Evolutionary conservation across 192 early-diverging fungal species (phyloP).

Genomic region (Dimargaris cristalligena): DNA sequence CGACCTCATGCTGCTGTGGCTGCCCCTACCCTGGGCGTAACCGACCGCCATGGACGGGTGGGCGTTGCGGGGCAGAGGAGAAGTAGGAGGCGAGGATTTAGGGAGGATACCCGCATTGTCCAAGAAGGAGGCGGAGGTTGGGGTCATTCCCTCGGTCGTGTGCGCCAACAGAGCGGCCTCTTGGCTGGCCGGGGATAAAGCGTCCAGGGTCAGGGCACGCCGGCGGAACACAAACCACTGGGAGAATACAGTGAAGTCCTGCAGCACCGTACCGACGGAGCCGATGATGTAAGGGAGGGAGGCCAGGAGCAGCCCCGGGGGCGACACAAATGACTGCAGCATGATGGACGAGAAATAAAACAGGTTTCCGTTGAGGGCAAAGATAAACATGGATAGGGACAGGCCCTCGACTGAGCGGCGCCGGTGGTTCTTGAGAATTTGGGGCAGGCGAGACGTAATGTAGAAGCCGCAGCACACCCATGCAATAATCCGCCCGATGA

Average conservation of each 20-base stretch:
- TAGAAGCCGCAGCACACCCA: slow-evolving; percentile 50
- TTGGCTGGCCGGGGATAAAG: too few relatives aligned
- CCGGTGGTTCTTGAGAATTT: slow-evolving; percentile 48
- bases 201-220: too few relatives aligned
- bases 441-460: slow-evolving; percentile 53
- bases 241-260: neutral
- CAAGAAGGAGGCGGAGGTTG: too few relatives aligned
- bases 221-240: too few relatives aligned
- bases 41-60: too few relatives aligned
- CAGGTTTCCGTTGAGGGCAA: slow-evolving; percentile 51
- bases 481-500: slow-evolving; percentile 43
- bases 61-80: too few relatives aligned
- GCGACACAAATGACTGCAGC: neutral
- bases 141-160: too few relatives aligned
- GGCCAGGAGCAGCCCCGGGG: neutral
- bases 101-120: too few relatives aligned
- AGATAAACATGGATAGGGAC: slow-evolving; percentile 48
- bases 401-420: slow-evolving; percentile 50
- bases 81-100: too few relatives aligned
- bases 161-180: too few relatives aligned
- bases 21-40: too few relatives aligned
- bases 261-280: slow-evolving; percentile 4
- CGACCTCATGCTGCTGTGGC: too few relatives aligned
- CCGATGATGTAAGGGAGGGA: slow-evolving; percentile 10
- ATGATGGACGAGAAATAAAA: slow-evolving; percentile 26